Evolutionary conservation across 768 basidiomycete species (phyloP).

Genomic region (Amanita pallidorosea): DNA sequence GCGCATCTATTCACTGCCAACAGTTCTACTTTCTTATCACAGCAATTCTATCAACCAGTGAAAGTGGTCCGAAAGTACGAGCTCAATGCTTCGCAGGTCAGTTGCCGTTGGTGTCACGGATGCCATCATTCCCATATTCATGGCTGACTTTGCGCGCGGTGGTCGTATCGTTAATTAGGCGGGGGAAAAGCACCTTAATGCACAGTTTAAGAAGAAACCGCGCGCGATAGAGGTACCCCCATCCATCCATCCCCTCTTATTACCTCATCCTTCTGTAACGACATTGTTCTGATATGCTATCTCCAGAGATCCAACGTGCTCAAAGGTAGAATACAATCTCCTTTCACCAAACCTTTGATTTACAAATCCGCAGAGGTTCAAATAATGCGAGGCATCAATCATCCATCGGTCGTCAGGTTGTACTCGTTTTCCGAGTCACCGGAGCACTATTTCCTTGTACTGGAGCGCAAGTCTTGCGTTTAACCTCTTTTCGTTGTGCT

Average conservation of each 20-base stretch:
- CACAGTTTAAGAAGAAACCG: slow-evolving; percentile 94
- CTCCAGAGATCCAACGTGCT: slow-evolving; percentile 53
- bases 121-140: slow-evolving; percentile 13
- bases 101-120: slow-evolving; percentile 21
- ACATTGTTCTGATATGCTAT: slow-evolving; percentile 19
- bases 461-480: slow-evolving; percentile 58
- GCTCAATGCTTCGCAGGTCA: slow-evolving; percentile 83
- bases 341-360: background rate
- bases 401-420: slow-evolving; percentile 90
- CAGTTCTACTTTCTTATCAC: slow-evolving; percentile 9
- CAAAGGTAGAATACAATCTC: slow-evolving; percentile 55
- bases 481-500: background rate
- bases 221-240: slow-evolving; percentile 91
- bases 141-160: slow-evolving; percentile 23
- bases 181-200: slow-evolving; percentile 88
- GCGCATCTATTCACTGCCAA: slow-evolving; percentile 16
- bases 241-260: slow-evolving; percentile 11
- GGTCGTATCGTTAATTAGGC: slow-evolving; percentile 34
- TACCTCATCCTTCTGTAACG: slow-evolving; percentile 3
- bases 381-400: slow-evolving; percentile 93
- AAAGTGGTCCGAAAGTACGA: slow-evolving; percentile 94
- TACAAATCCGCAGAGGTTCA: slow-evolving; percentile 68
- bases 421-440: slow-evolving; percentile 84
- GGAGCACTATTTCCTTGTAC: slow-evolving; percentile 89
- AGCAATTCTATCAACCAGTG: slow-evolving; percentile 34